These are phyloP conservation scores for Hypoxylon sp. DNA, from an alignment of 2,329 filamentous ascomycete species.

Conservation along the genomic window DNA sequence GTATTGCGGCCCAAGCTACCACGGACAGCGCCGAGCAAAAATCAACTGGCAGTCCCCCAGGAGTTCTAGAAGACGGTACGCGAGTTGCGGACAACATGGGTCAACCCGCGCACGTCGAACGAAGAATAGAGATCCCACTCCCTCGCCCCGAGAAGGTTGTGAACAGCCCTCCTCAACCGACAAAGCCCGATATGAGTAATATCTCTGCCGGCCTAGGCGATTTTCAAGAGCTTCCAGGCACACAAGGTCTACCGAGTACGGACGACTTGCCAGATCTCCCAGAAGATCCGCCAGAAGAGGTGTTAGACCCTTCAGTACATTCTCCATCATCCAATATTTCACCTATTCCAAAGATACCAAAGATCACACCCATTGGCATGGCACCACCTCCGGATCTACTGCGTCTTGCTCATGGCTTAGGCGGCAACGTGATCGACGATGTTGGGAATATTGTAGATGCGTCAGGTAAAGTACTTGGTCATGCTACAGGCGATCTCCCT, in stretches of 20 bases:
- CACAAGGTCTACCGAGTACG: slow-evolving; percentile 44
- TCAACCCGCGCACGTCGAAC: slow-evolving; percentile 51
- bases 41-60: neutral
- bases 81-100: slow-evolving; percentile 53
- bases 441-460: slow-evolving; percentile 68
- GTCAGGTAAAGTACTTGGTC: slow-evolving; percentile 66
- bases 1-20: neutral
- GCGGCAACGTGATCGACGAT: slow-evolving; percentile 66
- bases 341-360: slow-evolving; percentile 60
- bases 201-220: slow-evolving; percentile 44
- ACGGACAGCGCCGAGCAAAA: neutral
- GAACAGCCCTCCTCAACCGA: slow-evolving; percentile 30
- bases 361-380: slow-evolving; percentile 59
- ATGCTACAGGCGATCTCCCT: slow-evolving; percentile 68
- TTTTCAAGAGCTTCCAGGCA: slow-evolving; percentile 47
- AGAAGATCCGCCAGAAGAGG: slow-evolving; percentile 54
- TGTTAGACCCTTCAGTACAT: slow-evolving; percentile 54
- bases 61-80: slow-evolving; percentile 15
- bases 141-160: slow-evolving; percentile 45
- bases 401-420: slow-evolving; percentile 59
- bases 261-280: slow-evolving; percentile 46
- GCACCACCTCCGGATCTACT: slow-evolving; percentile 52
- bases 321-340: slow-evolving; percentile 58
- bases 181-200: slow-evolving; percentile 33
- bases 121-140: slow-evolving; percentile 54